phyloP scores from a whole-genome alignment of 768 basidiomycete genomes.

The Naganishia vaughanmartiniae region DNA sequence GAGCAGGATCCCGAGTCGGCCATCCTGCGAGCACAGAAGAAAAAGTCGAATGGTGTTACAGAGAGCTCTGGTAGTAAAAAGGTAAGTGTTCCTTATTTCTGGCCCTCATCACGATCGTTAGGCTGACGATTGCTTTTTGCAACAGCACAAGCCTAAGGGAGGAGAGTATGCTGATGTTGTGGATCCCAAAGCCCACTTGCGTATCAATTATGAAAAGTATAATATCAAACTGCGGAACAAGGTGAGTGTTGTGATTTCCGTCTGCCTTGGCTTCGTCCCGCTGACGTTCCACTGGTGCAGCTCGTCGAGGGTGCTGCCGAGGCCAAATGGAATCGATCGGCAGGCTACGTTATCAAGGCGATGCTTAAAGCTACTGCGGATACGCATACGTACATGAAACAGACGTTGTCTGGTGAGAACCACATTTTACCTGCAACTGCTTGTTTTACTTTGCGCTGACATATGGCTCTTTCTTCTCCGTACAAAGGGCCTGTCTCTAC shows the following conservation, averaged over 20 bases:
- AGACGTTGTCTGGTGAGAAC: conserved; percentile 27
- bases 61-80: conserved; percentile 16
- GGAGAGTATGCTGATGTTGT: conserved; percentile 18
- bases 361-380: conserved; percentile 62
- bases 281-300: conserved; percentile 53
- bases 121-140: too few relatives aligned
- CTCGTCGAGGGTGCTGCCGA: conserved; percentile 71
- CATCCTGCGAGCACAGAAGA: conserved; percentile 18
- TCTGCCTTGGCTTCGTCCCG: neutral
- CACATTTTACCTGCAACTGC: too few relatives aligned
- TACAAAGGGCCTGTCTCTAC: conserved; percentile 56
- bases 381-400: conserved; percentile 34
- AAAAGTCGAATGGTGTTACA: conserved; percentile 13
- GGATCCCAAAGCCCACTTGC: conserved; percentile 67
- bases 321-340: conserved; percentile 75
- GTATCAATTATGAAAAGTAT: conserved; percentile 85
- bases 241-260: conserved; percentile 55
- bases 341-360: conserved; percentile 69
- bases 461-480: neutral
- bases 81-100: neutral
- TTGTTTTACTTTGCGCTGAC: neutral
- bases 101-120: neutral
- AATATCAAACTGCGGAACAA: conserved; percentile 81
- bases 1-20: conserved; percentile 17
- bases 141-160: conserved; percentile 7